Conservation (phyloP, 805 yeast species). For the Starmerella davenportii region DNA sequence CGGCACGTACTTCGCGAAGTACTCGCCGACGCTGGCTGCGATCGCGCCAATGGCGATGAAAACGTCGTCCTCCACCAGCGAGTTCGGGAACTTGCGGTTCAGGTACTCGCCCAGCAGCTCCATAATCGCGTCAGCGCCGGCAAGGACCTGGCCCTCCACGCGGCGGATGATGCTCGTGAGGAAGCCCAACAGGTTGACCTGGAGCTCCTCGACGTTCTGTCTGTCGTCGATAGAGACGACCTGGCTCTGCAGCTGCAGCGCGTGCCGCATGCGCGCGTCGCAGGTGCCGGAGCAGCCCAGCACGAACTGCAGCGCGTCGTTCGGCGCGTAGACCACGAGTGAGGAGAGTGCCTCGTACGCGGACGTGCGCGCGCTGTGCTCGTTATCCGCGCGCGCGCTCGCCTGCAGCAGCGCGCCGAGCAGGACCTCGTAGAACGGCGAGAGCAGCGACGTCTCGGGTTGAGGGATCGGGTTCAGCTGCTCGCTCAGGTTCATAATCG, state of each 20-base stretch:
- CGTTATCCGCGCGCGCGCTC: slow-evolving; percentile 62
- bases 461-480: slow-evolving; percentile 37
- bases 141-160: slow-evolving; percentile 36
- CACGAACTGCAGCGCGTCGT: slow-evolving; percentile 48
- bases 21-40: slow-evolving; percentile 58
- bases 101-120: slow-evolving; percentile 58
- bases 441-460: slow-evolving; percentile 40
- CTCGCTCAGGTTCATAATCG: slow-evolving; percentile 77
- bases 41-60: slow-evolving; percentile 82
- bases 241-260: slow-evolving; percentile 42
- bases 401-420: slow-evolving; percentile 55
- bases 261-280: slow-evolving; percentile 50
- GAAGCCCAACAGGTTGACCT: slow-evolving; percentile 55
- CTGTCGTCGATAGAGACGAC: slow-evolving; percentile 51
- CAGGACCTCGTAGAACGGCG: slow-evolving; percentile 51
- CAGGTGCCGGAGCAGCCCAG: slow-evolving; percentile 60
- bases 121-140: slow-evolving; percentile 75
- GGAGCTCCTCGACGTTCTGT: slow-evolving; percentile 70
- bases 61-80: slow-evolving; percentile 83
- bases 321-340: slow-evolving; percentile 57
- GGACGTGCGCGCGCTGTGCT: slow-evolving; percentile 77
- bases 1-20: slow-evolving; percentile 59
- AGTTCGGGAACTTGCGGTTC: slow-evolving; percentile 42
- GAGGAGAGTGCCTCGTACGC: slow-evolving; percentile 86
- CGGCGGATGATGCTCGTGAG: slow-evolving; percentile 74